Evolutionary conservation across 371 early-diverging fungal species (phyloP).

Genomic region (Mucor plumbeus): DNA sequence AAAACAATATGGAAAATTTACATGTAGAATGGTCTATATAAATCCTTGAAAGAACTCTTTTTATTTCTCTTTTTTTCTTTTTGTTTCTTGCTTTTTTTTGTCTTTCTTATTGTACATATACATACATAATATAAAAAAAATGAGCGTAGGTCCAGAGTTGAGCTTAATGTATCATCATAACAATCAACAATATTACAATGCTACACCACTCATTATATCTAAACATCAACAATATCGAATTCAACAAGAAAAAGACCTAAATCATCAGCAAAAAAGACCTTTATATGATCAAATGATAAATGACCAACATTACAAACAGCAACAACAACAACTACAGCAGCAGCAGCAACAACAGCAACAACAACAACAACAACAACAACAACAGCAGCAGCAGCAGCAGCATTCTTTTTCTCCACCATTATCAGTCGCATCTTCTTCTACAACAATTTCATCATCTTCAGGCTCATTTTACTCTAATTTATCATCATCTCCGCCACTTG

Average conservation of each 20-base stretch:
- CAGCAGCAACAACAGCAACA: slow-evolving; percentile 4
- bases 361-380: slow-evolving; percentile 1
- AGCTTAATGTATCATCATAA: slow-evolving; percentile 19
- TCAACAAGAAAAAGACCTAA: not conserved
- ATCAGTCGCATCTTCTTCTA: slow-evolving; percentile 17
- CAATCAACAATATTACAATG: slow-evolving; percentile 10
- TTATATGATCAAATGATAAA: slow-evolving; percentile 14
- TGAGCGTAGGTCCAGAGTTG: slow-evolving; percentile 24
- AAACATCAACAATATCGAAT: slow-evolving; percentile 18
- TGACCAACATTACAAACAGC: not conserved
- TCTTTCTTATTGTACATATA: slow-evolving; percentile 8
- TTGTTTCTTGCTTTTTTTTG: slow-evolving; percentile 17
- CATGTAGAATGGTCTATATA: not conserved
- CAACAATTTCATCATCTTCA: not conserved
- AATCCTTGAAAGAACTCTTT: not conserved
- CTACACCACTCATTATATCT: slow-evolving; percentile 6
- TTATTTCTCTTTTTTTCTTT: slow-evolving; percentile 16
- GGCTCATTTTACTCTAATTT: not conserved
- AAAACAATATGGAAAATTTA: not conserved
- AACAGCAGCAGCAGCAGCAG: not conserved
- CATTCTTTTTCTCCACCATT: slow-evolving; percentile 17
- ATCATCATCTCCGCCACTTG: not conserved
- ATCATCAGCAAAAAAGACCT: not conserved
- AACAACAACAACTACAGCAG: not conserved
- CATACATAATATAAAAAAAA: not conserved